These are phyloP conservation scores for Fragaria nilgerrensis DNA, from an alignment of 306 rosid species.

Conservation along the genomic window DNA sequence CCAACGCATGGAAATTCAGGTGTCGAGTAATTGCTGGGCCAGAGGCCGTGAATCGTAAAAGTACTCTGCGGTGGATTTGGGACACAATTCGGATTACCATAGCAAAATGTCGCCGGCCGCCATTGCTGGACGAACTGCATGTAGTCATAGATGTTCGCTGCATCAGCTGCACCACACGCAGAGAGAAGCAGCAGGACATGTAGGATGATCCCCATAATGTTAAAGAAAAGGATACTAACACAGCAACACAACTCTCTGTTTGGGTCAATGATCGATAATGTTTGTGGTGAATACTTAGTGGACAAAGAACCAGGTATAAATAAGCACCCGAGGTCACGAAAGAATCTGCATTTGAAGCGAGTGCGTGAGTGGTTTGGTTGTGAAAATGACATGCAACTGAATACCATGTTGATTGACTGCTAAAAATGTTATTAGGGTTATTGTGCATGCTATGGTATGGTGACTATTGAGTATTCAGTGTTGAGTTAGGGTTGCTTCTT, in stretches of 20 bases:
- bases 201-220: neutral
- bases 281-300: too few species aligned
- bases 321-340: too few species aligned
- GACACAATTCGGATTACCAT: neutral
- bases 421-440: neutral
- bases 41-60: neutral
- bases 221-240: too few species aligned
- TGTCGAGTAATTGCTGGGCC: neutral
- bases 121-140: neutral
- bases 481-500: too few species aligned
- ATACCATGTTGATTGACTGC: neutral
- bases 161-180: neutral
- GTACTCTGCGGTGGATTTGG: neutral
- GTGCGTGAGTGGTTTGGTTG: too few species aligned
- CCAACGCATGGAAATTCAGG: neutral
- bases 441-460: neutral
- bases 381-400: too few species aligned
- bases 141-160: neutral
- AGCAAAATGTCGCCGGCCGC: neutral
- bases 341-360: too few species aligned
- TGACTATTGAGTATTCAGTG: too few species aligned
- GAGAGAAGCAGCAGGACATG: neutral
- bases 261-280: too few species aligned
- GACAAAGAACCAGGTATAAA: too few species aligned
- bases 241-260: too few species aligned